Evolutionary conservation across 2,329 filamentous ascomycete species (phyloP), one percentile per base, ranked within the genome.

Genomic region (Acrocalymma vagum): DNA sequence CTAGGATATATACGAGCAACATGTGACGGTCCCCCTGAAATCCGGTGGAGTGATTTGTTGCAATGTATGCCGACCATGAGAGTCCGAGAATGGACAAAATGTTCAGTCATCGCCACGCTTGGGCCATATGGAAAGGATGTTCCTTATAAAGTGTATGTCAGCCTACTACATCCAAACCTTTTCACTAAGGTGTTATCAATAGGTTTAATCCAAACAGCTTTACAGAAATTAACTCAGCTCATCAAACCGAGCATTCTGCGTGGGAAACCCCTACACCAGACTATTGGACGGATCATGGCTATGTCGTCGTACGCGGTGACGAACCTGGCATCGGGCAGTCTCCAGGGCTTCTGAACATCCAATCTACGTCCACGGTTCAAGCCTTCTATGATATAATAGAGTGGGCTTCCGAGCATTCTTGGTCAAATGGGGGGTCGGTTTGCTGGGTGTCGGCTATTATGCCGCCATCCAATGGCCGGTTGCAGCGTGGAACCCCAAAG

Each of bases 101-200:
- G 7, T 8, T 84, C 85, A 0, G 83, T 85, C 0, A 63, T 87
- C 4, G 78, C 84, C 2, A 87, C 84, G 0, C 87, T 87, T 51
- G 84, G 84, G 0, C 85, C 85, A 0, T 87, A 87, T 46, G 85
- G 85, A 28, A 88, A 88, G 52, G 84, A 87, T 53, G 84, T 86
- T 20, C 77, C 73, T 87, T 86, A 54, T 62, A 70, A n/a, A 36
- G 67, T 73, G 68, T 72, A 15, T 14, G 21, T 36, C 8, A 29
- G 16, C 9, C n/a, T 9, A 25, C 9, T n/a, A n/a, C 23, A 25
- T 14, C 13, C n/a, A 14, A 15, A 29, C n/a, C 13, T 14, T 29
- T 10, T 29, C 9, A 29, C 27, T 29, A 29, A 29, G 8, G 9
- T 29, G 27, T n/a, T n/a, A n/a, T n/a, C n/a, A n/a, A n/a, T n/a